Evolutionary conservation across 2,329 filamentous ascomycete species (phyloP), one percentile per base, ranked within the genome.

Genomic region (Microsporum ferrugineum): DNA sequence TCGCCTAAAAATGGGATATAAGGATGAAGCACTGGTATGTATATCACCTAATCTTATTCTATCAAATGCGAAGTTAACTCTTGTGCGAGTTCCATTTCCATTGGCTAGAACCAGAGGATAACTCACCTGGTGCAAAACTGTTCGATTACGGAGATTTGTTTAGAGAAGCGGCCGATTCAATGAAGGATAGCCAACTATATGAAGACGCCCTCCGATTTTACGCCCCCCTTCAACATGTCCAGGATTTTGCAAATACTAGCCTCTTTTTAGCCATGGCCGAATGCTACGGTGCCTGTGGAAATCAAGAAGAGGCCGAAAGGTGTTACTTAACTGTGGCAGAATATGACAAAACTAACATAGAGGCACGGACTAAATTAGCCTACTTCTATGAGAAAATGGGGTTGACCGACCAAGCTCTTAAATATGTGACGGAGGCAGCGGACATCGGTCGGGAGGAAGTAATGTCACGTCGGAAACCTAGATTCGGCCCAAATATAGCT

Each of bases 301-400:
- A 87, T 60, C 79, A 84, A 23, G 79, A 83, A 36, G 84, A 87
- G 41, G 91, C 91, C 0, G 87, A 92, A 68, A 84, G 88, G 65
- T 88, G 84, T 69, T 94, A 91, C 67, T 81, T 89, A 29, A 83
- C 83, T 1, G 84, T 91, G 8, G 84, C 90, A 41, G 84, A 89
- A 58, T 81, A 84, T 62, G 88, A 95, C 64, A 78, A 85, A 51
- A 79, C 84, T 45, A 85, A 87, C 62, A 84, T 92, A 56, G 86
- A 91, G 64, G 88, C 89, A 43, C 86, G 89, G 43, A 84, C 88
- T 34, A 84, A 89, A 67, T 79, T 96, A 7, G 89, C 89, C 10
- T 91, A 88, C 68, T 84, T 96, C 72, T 96, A 95, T 69, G 89
- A 95, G 71, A 84, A 81, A 64, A 82, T 82, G 51, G 85, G 85